Evolutionary conservation across 108 stramenopile genomes (phyloP), one percentile per base, ranked within the genome.

Genomic region (Seminavis robusta): DNA sequence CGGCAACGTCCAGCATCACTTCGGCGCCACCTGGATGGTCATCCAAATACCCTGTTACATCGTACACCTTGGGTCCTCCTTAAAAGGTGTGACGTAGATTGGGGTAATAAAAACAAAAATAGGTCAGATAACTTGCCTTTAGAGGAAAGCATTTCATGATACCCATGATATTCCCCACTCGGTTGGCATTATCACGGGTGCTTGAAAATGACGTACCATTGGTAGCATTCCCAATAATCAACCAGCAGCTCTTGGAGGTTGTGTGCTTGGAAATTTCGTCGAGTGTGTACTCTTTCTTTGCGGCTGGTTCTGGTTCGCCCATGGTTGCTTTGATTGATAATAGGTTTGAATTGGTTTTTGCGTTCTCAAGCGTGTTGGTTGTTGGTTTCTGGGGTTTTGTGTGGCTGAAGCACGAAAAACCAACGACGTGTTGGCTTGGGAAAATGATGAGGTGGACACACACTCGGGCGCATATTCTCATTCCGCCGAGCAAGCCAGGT

Each of bases 1-100:
- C 96, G 23, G 82, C 84, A 15, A 94, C 77, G 62, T 97, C 94
- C 52, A 97, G 70, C 70, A 98, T 73, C 10, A 98, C 90, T 69
- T 97, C 95, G 17, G 88, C 88, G 30, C 97, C 97, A 48, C 98
- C 98, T 15, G 98, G 92, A 67, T 99, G 98, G 58, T 97, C 91
- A 53, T 95, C 92, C 57, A 97, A 77, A 75, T 97, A 99, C 40
- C 77, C 83, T n/a, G 95, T 79, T 6, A 99, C 94, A 62, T 99
- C 94, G 74, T 98, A 99, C 15, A 99, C 97, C 74, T 96, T 90
- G 36, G 97, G 86, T 15, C 89, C 94, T 30, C 92, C 94, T 92
- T 52, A 41, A 33, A 27, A 30, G 31, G 36, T 5, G 31, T 41
- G 17, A 20, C 2, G 10, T n/a, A 4, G 56, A 48, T 13, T 16